Percentiles rank a stretch among this genome's conserved stretches.
These are phyloP conservation scores for Eimeria tenella DNA, from an alignment of 169 alveolate species.

Conservation along the genomic window DNA sequence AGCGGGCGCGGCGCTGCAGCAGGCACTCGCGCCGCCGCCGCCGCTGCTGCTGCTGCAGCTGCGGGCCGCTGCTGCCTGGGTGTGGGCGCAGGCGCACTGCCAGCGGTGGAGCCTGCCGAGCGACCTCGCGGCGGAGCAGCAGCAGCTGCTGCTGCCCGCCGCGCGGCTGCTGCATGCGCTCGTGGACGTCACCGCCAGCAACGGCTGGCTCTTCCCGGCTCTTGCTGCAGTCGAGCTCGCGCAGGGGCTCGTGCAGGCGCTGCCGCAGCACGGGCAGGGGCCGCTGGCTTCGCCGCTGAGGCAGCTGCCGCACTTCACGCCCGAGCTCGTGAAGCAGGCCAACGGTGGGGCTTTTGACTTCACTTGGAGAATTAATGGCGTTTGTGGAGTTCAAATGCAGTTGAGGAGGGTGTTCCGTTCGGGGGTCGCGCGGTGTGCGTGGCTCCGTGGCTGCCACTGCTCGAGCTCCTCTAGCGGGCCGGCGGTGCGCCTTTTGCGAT, in stretches of 20 bases:
- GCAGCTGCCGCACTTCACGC: conserved; percentile 95
- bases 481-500: too few relatives aligned
- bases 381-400: too few relatives aligned
- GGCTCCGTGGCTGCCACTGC: too few relatives aligned
- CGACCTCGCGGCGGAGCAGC: conserved; percentile 89
- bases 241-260: conserved; percentile 98
- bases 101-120: conserved; percentile 91
- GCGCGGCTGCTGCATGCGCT: conserved; percentile 95
- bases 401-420: too few relatives aligned
- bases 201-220: conserved; percentile 97
- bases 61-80: not conserved
- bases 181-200: conserved; percentile 98
- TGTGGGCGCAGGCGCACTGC: conserved; percentile 95
- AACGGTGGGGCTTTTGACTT: conserved; percentile 81
- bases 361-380: too few relatives aligned
- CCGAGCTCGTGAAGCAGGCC: conserved; percentile 89
- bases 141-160: conserved; percentile 85
- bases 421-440: too few relatives aligned
- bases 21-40: not conserved
- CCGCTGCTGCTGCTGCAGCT: not conserved
- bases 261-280: conserved; percentile 87
- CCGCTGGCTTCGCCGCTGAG: conserved; percentile 89
- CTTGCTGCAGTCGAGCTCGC: conserved; percentile 97
- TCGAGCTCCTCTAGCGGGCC: too few relatives aligned
- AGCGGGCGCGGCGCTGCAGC: not conserved